Conservation (phyloP, 768 basidiomycete species). For the Mycena floridula region DNA sequence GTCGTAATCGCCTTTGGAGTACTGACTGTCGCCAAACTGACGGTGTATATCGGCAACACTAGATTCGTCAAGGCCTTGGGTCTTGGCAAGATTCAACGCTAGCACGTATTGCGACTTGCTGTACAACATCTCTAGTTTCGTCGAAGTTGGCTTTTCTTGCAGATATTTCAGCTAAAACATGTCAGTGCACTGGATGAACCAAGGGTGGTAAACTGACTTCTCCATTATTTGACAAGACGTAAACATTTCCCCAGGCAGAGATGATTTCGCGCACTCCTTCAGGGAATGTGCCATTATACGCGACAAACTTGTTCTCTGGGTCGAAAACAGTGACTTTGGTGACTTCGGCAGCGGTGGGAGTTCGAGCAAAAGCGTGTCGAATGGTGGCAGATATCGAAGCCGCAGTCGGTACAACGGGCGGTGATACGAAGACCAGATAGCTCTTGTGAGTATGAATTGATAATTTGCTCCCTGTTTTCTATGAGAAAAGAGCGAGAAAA, state of each 20-base stretch:
- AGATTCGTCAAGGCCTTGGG: constrained; percentile 64
- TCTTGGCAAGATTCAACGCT: constrained; percentile 78
- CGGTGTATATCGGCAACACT: constrained; percentile 85
- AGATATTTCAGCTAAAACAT: constrained; percentile 51
- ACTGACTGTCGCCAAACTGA: constrained; percentile 88
- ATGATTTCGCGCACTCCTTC: constrained; percentile 82
- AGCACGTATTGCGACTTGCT: constrained; percentile 71
- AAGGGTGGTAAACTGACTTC: constrained; percentile 39
- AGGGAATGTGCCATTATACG: constrained; percentile 74
- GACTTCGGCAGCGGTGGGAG: constrained; percentile 39
- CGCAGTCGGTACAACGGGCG: constrained; percentile 66
- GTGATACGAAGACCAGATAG: constrained; percentile 87
- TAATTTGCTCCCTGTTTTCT: constrained; percentile 57
- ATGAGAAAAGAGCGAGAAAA: constrained; percentile 1
- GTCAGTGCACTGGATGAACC: not conserved
- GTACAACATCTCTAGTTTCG: constrained; percentile 85
- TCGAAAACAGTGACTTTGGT: constrained; percentile 85
- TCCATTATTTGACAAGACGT: constrained; percentile 73
- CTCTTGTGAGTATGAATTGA: constrained; percentile 73
- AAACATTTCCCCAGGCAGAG: constrained; percentile 76
- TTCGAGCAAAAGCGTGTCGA: constrained; percentile 60
- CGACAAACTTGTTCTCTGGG: constrained; percentile 85
- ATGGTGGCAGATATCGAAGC: constrained; percentile 68
- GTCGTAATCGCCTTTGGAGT: constrained; percentile 87
- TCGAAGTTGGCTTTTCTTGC: constrained; percentile 72